A percentile compares a stretch with the other conserved stretches of the same genome.
Conservation (phyloP, 2,329 filamentous ascomycete genomes). For the Chaetomium globosum region DNA sequence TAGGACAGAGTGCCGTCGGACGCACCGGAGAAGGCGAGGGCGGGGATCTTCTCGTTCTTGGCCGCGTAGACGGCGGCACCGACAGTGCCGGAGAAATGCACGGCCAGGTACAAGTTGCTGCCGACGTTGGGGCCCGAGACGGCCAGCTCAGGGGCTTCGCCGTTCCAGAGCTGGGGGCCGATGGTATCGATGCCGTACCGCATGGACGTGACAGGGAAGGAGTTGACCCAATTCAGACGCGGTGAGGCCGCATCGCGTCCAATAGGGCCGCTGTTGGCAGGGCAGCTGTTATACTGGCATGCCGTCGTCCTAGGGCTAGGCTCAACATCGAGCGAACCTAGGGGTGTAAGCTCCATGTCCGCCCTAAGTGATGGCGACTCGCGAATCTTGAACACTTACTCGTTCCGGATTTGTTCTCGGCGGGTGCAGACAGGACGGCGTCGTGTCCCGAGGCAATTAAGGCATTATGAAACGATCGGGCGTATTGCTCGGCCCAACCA, state of each 20-base stretch:
- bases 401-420: conserved; percentile 66
- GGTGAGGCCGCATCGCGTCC: conserved; percentile 60
- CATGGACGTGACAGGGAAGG: conserved; percentile 66
- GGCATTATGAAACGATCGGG: conserved; percentile 61
- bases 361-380: background rate
- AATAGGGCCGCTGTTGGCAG: conserved; percentile 56
- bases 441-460: conserved; percentile 60
- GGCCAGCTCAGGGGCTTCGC: conserved; percentile 61
- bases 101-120: conserved; percentile 58
- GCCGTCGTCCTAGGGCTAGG: conserved; percentile 52
- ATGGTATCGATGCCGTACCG: conserved; percentile 63
- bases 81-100: conserved; percentile 67
- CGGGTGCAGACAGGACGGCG: conserved; percentile 66
- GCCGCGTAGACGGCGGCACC: conserved; percentile 64
- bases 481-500: conserved; percentile 71
- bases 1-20: conserved; percentile 57
- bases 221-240: conserved; percentile 72
- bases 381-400: conserved; percentile 44
- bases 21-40: conserved; percentile 67
- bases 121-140: conserved; percentile 65
- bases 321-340: conserved; percentile 56
- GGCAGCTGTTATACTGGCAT: conserved; percentile 66
- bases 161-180: conserved; percentile 56
- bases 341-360: background rate
- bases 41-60: conserved; percentile 58